Evolutionary conservation across 2,329 filamentous ascomycete species (phyloP).

Genomic region (Cryphonectria radicalis): DNA sequence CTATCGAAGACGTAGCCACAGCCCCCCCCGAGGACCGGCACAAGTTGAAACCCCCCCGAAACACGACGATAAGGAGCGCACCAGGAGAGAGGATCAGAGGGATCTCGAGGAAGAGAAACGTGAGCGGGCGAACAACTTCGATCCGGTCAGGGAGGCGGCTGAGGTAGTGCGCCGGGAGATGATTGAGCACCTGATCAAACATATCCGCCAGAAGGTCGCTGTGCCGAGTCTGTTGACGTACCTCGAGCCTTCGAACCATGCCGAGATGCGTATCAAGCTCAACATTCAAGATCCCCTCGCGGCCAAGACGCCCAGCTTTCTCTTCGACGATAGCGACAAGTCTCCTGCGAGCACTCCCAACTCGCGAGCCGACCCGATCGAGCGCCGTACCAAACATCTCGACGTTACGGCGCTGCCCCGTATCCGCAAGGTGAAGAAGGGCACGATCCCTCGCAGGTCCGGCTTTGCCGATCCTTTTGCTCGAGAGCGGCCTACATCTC

Average conservation of each 20-base stretch:
- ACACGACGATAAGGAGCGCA: slow-evolving; percentile 68
- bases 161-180: slow-evolving; percentile 80
- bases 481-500: slow-evolving; percentile 61
- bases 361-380: slow-evolving; percentile 62
- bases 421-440: slow-evolving; percentile 71
- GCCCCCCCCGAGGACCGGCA: slow-evolving; percentile 40
- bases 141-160: slow-evolving; percentile 85
- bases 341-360: slow-evolving; percentile 69
- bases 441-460: slow-evolving; percentile 61
- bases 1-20: slow-evolving; percentile 41
- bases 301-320: slow-evolving; percentile 55
- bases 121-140: slow-evolving; percentile 82
- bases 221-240: slow-evolving; percentile 79
- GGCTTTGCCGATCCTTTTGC: slow-evolving; percentile 72
- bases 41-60: slow-evolving; percentile 53
- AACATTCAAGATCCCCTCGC: slow-evolving; percentile 73
- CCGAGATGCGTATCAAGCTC: slow-evolving; percentile 76
- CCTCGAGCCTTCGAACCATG: slow-evolving; percentile 81
- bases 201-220: slow-evolving; percentile 86
- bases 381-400: slow-evolving; percentile 62
- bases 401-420: slow-evolving; percentile 71
- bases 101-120: slow-evolving; percentile 91
- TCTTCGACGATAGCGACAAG: slow-evolving; percentile 65
- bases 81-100: slow-evolving; percentile 73
- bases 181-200: slow-evolving; percentile 82